Evolutionary conservation across 352 stramenopile species (phyloP), one percentile per base, ranked within the genome.

Genomic region (Hyaloperonospora arabidopsidis): DNA sequence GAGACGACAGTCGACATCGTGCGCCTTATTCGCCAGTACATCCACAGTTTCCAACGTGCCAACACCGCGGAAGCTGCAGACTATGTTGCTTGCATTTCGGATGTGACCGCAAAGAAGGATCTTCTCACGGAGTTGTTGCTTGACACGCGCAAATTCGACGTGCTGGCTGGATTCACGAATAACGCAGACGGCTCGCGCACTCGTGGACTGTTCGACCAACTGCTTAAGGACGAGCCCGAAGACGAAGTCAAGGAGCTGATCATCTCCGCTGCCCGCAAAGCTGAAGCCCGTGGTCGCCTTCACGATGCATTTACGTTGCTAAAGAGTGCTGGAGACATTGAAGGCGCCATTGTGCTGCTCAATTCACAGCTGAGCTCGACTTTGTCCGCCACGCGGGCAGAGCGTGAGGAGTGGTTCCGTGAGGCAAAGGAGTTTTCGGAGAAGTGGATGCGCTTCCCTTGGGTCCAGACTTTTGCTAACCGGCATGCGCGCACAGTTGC

Each of bases 401-500:
- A 93, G 43, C 84, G 84, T 22, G 76, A 89, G 47, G 74, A 89
- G 44, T 90, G 79, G 78, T 89, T 92, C 63, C 77, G 80, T 34
- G 72, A 89, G 47, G 77, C 80, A 2, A 87, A 89, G 57, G 75
- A 86, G 45, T 93, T 93, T 68, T 79, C 80, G 8, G 80, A 93
- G 49, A 81, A 87, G 54, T 93, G 84, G 84, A 87, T 93, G 74
- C 79, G 81, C 17, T 87, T 87, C 56, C 78, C 84, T 10, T 93
- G 84, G 84, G 84, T 88, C 18, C 77, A 88, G 44, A 61, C 63
- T 0, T 70, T 93, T 52, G 79, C 79, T 1, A 89, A 87, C 60
- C 74, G 78, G 44, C 76, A 86, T 56, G 80, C 78, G 5, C 79
- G 80, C 29, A 76, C 71, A 6, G 72, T 74, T 0, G 81, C 84